Evolutionary conservation across 345 rosid genomes (phyloP), one percentile per base, ranked within the genome.

Genomic region (Eucalyptus camaldulensis): DNA sequence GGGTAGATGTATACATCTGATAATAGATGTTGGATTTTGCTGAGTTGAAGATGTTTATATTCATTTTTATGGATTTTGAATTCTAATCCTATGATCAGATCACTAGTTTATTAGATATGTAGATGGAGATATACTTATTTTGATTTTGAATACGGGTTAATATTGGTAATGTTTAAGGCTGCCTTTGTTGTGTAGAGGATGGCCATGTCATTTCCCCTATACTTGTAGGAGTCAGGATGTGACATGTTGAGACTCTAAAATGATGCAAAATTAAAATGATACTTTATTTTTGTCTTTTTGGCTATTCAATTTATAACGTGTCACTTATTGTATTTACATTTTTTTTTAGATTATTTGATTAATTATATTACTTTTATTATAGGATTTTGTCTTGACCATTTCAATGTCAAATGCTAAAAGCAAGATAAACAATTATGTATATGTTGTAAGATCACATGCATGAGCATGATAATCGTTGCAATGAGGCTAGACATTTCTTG

Each of bases 171-270:
- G 24, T 33, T 69, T 17, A 33, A 33, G 13, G 24, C 24, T 14
- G 2, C 6, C 0, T 69, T 16, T 2, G 0, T 31, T 2, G 1
- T 7, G 7, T 33, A 69, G 22, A 31, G 13, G 44, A 69, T 4
- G 13, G 6, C 5, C 1, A 9, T 33, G 80, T 69, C 44, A 69
- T 69, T 69, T 33, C 44, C 13, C 13, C 7, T 4, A 7, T 31
- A 8, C 44, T 69, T 69, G 24, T 69, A 69, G 13, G 13, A 69
- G 80, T 33, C 4, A 4, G 13, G 80, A 17, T 69, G 8, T 33
- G 80, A 69, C 44, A 33, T 69, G 80, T 69, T 0, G 13, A 5
- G 4, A 33, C 8, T 17, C 25, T 33, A 33, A 31, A 33, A 69
- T 33, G 37, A 69, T 69, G 24, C 24, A 3, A 2, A 69, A 31